Base-by-base conservation (phyloP, 202 grass and related monocot genomes). In the Carex sylvatica region DNA sequence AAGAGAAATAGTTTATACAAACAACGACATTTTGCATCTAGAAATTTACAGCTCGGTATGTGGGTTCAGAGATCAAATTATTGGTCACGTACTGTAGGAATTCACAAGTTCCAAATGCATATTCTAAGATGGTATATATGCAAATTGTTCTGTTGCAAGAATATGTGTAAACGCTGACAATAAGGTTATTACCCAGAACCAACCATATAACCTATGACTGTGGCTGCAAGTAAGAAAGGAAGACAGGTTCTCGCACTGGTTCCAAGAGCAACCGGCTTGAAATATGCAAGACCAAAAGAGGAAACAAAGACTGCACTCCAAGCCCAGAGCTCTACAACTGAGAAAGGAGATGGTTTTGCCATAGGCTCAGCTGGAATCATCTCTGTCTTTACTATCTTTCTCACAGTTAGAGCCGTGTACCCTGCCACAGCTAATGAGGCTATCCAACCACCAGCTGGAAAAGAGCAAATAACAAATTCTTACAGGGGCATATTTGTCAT, bases 141-240 rank as follows among this genome's bases (percentile, higher is more conserved):
- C 24, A 18, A 74, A 74, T 74, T 9, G 10, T 14, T 74, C 15
- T 55, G 16, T 55, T 35, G 28, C 51, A 76, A 35, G 52, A 56
- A 56, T 56, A 76, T 70, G 15, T 58, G 6, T 36, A 76, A 35
- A 56, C 14, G 14, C 19, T 71, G 40, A 71, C 9, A 62, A 63
- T 44, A 54, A 82, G 55, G 31, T 76, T 61, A 83, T 91, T 98
- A 95, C 92, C 91, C 86, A 78, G 95, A 90, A 90, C 92, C 95
- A 85, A 92, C 67, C 87, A 98, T 93, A 88, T 90, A 98, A 83
- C 92, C 95, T 69, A 95, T 79, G 31, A 93, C 95, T 54, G 87
- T 98, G 69, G 92, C 90, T 42, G 92, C 87, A 15, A 98, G 87
- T 73, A 98, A 66, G 72, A 98, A 98, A 0, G 95, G 92, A 31